Base-by-base conservation (phyloP, 148 eudicot species). In the Cornus suecica region DNA sequence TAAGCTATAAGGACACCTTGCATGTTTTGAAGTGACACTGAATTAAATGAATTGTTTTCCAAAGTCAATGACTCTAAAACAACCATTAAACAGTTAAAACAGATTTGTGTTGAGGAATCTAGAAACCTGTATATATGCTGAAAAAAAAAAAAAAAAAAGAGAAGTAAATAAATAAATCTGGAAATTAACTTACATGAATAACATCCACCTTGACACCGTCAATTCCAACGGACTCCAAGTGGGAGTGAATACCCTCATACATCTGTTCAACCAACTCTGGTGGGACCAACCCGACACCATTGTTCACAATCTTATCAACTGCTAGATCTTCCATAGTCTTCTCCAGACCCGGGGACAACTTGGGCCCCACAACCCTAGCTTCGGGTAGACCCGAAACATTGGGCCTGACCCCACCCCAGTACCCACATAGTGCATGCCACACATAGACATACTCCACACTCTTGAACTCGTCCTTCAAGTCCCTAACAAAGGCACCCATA, bases 191-290 rank as follows among this genome's bases (percentile, higher is more conserved):
- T 82, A 94, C 98, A 67, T 94, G 98, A 60, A 94, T 94, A 28
- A 94, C 98, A 79, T 94, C 98, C 15, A 94, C 93, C 81, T 94
- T 94, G 87, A 94, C 93, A 2, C 98, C 98, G 45, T 94, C 98
- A 61, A 94, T 87, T 14, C 98, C 98, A 20, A 85, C 93, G 16
- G 89, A 80, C 69, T 88, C 90, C 69, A 94, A 68, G 76, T 90
- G 97, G 20, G 97, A 83, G 75, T 94, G 98, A 25, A 94, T 67
- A 8, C 98, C 95, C 79, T 94, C 95, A 69, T 94, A 94, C 84
- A 94, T 69, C 72, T 89, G 81, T 27, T 85, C 84, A 63, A 81
- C 97, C 61, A 75, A 16, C 69, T 90, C 92, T 26, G 98, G 98
- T 5, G 84, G 86, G 76, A 90, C 97, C 71, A 94, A 69, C 78